Conservation (phyloP, 495 filamentous ascomycete genomes). For the Tuber aestivum region DNA sequence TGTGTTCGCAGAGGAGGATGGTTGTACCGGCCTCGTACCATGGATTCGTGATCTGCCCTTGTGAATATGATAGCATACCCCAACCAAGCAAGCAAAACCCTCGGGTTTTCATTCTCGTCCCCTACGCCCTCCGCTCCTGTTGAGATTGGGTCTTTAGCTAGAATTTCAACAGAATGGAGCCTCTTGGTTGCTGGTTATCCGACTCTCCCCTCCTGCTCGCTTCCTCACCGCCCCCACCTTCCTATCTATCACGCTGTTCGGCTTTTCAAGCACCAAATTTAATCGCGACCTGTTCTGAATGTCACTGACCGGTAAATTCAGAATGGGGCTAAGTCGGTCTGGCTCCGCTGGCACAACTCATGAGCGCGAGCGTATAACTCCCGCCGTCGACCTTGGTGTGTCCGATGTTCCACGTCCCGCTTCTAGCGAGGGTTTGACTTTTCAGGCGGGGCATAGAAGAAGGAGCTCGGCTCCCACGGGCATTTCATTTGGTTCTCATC, state of each 20-base stretch:
- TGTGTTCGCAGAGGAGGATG: too few relatives aligned
- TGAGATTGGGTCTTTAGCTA: neutral
- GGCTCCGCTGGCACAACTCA: neutral
- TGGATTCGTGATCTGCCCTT: too few relatives aligned
- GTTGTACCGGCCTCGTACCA: too few relatives aligned
- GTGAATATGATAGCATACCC: too few relatives aligned
- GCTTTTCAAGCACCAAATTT: neutral
- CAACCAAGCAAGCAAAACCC: neutral
- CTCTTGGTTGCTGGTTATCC: neutral
- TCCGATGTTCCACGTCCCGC: neutral
- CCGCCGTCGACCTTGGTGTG: neutral
- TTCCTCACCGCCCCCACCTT: neutral
- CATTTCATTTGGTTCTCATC: neutral
- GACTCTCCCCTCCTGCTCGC: neutral
- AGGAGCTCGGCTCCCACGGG: neutral
- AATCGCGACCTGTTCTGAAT: neutral
- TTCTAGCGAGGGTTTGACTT: neutral
- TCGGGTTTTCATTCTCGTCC: neutral
- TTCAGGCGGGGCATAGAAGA: neutral
- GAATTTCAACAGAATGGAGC: neutral
- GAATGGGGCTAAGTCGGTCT: neutral
- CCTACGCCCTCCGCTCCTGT: neutral
- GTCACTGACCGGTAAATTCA: neutral
- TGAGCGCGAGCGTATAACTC: neutral
- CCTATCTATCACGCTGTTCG: neutral